These are phyloP conservation scores for Omphalotus olearius DNA, from an alignment of 1,284 basidiomycete species.

Conservation along the genomic window DNA sequence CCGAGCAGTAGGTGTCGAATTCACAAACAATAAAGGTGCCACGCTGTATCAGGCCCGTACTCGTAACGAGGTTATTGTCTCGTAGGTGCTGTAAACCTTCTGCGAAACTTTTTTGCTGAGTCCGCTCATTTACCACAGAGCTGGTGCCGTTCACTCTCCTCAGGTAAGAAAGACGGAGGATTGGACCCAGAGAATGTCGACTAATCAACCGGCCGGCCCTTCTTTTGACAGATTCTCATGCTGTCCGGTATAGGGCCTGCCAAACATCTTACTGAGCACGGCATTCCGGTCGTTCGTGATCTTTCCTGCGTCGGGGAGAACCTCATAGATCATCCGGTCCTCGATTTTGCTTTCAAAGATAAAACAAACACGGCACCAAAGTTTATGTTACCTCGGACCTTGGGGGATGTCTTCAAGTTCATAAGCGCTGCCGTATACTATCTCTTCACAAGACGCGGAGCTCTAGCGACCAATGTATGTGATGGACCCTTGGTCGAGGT, in stretches of 20 bases:
- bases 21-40: conserved; percentile 32
- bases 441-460: conserved; percentile 38
- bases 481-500: background rate
- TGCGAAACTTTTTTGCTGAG: background rate
- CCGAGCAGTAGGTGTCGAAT: conserved; percentile 60
- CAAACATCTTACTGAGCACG: conserved; percentile 40
- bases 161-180: conserved; percentile 31
- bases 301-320: conserved; percentile 57
- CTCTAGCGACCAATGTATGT: conserved; percentile 49
- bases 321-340: conserved; percentile 53
- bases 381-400: conserved; percentile 32
- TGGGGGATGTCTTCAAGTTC: conserved; percentile 31
- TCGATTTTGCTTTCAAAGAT: conserved; percentile 48
- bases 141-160: conserved; percentile 60
- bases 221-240: conserved; percentile 53
- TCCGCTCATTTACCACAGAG: conserved; percentile 33
- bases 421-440: conserved; percentile 38
- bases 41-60: conserved; percentile 41
- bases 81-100: conserved; percentile 32
- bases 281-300: conserved; percentile 51
- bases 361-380: conserved; percentile 39
- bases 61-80: conserved; percentile 55
- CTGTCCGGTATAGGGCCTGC: conserved; percentile 68
- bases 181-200: background rate
- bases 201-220: conserved; percentile 11